Evolutionary conservation across 768 basidiomycete genomes (phyloP).

Genomic region (Boletus rex-veris): DNA sequence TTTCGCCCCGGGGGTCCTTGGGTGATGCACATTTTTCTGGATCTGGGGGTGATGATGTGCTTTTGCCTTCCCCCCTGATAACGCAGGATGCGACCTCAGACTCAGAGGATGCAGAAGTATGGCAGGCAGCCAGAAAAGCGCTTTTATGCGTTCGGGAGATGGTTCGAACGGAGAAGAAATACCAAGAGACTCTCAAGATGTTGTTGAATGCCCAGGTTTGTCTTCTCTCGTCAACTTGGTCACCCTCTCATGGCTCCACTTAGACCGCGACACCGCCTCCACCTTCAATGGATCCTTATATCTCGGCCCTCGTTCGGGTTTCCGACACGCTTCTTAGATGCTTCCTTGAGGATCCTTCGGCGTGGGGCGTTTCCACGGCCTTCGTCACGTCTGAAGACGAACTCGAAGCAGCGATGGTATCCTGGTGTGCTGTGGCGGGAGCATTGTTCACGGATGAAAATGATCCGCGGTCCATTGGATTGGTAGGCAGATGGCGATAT

Average conservation of each 20-base stretch:
- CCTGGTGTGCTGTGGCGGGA: constrained; percentile 40
- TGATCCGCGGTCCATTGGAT: constrained; percentile 7
- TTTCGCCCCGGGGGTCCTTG: background rate
- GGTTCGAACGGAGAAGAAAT: constrained; percentile 44
- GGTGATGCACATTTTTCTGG: background rate
- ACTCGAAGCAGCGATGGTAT: constrained; percentile 54
- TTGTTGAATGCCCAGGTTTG: constrained; percentile 37
- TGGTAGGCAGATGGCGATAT: constrained; percentile 21
- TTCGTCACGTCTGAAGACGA: constrained; percentile 51
- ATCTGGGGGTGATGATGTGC: background rate
- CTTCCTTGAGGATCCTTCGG: constrained; percentile 62
- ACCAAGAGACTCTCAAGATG: constrained; percentile 37
- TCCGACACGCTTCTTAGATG: constrained; percentile 48
- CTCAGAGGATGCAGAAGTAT: constrained; percentile 27
- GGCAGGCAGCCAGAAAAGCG: constrained; percentile 39
- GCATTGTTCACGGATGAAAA: constrained; percentile 37
- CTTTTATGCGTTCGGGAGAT: constrained; percentile 48
- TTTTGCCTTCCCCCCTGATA: background rate
- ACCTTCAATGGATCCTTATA: constrained; percentile 48
- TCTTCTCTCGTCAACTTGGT: background rate
- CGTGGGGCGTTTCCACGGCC: constrained; percentile 59
- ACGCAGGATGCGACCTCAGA: constrained; percentile 7
- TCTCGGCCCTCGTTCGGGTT: constrained; percentile 47
- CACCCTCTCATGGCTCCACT: constrained; percentile 7
- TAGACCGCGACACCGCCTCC: constrained; percentile 45